Base-by-base conservation (phyloP, 2,329 filamentous ascomycete genomes). In the Epichloe aotearoae region DNA sequence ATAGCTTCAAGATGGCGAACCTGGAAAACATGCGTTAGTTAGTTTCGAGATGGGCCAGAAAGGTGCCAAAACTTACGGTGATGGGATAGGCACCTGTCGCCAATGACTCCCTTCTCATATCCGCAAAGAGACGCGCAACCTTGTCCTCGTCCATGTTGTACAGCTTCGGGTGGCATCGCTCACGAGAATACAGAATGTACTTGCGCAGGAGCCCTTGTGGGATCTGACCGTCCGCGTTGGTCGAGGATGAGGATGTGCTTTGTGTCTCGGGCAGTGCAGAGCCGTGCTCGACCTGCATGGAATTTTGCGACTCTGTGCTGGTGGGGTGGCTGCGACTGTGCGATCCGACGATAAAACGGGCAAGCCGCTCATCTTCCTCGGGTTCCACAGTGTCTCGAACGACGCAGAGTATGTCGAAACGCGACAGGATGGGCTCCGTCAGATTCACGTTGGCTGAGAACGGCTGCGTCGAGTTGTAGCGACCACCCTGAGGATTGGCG, bases 121-220 rank as follows among this genome's bases (percentile, higher is more conserved):
- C 93, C 30, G 90, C 87, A 64, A 97, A 98, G 8, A 98, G 74
- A 47, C 91, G 79, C 2, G 93, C 87, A 34, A 98, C 81, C 73
- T 98, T 98, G 70, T 97, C 93, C 66, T 96, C 88, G 59, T 98
- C 93, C 68, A 98, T 95, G 65, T 97, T 88, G 66, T 96, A 95
- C 8, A 98, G 77, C 70, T 95, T 97, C 8, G 93, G 93, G 50
- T 79, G 79, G 67, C 88, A 94, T 61, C 84, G 86, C 66, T 96
- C 89, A 34, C 91, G 79, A 0, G 93, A 89, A 62, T 96, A 98
- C 17, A 97, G 76, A 58, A 98, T 98, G 67, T 97, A 98, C 70
- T 98, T 98, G 57, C 93, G 77, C 57, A 98, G 72, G 44, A 98
- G 73, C 59, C 93, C 88, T 64, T 98, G 93, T 0, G 89, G 82